Percentiles rank a stretch among this genome's conserved stretches.
Conservation (phyloP, 208 protist genomes). For the Strigomonas culicis region DNA sequence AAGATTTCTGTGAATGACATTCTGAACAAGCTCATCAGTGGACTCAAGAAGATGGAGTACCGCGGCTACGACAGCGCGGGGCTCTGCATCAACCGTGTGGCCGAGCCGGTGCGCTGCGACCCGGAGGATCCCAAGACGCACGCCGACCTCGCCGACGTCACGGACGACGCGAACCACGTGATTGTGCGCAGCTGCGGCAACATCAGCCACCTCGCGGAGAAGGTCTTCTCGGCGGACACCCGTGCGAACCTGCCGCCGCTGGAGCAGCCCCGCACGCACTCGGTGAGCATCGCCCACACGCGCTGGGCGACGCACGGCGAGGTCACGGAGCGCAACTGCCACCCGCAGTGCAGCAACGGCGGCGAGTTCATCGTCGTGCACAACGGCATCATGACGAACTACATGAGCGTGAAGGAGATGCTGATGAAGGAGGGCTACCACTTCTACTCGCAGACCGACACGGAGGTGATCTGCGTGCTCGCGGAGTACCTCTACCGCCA, state of each 20-base stretch:
- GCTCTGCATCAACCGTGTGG: constrained; percentile 54
- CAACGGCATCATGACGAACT: constrained; percentile 97
- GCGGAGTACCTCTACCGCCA: constrained; percentile 79
- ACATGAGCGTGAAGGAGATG: constrained; percentile 65
- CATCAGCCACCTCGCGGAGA: constrained; percentile 57
- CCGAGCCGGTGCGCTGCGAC: neutral
- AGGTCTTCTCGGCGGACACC: constrained; percentile 28
- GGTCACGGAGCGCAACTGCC: constrained; percentile 91
- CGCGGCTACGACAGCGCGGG: constrained; percentile 96
- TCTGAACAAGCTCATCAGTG: constrained; percentile 66
- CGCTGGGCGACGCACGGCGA: constrained; percentile 97
- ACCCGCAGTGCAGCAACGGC: constrained; percentile 86
- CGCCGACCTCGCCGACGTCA: neutral
- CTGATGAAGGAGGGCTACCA: constrained; percentile 69
- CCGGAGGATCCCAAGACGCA: neutral
- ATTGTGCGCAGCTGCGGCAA: constrained; percentile 85
- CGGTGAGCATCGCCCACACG: constrained; percentile 94
- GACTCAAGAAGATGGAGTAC: constrained; percentile 93
- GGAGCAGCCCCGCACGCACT: constrained; percentile 28
- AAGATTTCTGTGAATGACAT: constrained; percentile 44
- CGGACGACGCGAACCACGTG: constrained; percentile 17
- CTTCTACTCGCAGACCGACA: constrained; percentile 93
- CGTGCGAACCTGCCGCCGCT: constrained; percentile 25
- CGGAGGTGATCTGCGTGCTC: constrained; percentile 92
- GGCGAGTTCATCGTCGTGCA: constrained; percentile 89